Evolutionary conservation across 2,329 filamentous ascomycete genomes (phyloP).

Genomic region (Emmonsia crescens): DNA sequence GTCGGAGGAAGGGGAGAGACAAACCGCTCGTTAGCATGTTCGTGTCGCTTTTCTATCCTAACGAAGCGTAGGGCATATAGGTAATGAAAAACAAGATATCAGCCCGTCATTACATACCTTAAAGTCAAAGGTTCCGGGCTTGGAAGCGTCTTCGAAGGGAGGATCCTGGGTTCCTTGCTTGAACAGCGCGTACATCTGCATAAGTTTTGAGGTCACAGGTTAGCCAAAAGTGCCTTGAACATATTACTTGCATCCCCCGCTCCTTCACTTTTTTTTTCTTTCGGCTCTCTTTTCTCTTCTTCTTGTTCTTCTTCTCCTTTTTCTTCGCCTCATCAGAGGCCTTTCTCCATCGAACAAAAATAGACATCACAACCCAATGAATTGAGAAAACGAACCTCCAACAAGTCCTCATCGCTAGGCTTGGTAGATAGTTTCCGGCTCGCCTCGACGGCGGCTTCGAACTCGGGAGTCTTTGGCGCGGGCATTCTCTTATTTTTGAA

Average conservation of each 20-base stretch:
- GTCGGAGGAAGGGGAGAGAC: conserved; percentile 1
- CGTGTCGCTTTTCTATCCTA: conserved; percentile 5
- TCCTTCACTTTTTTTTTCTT: conserved; percentile 18
- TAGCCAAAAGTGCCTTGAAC: not conserved
- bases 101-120: conserved; percentile 23
- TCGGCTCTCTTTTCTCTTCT: conserved; percentile 1
- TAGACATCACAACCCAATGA: not conserved
- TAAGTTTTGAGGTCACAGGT: conserved; percentile 5
- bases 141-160: conserved; percentile 19
- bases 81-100: too few relatives aligned
- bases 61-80: not conserved
- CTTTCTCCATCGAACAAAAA: conserved; percentile 16
- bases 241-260: not conserved
- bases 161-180: conserved; percentile 27
- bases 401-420: conserved; percentile 26
- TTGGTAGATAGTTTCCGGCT: conserved; percentile 26
- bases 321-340: not conserved
- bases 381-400: conserved; percentile 17
- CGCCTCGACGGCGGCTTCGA: conserved; percentile 23
- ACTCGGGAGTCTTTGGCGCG: conserved; percentile 17
- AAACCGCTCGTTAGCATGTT: conserved; percentile 16
- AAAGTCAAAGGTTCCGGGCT: conserved; percentile 30
- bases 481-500: not conserved
- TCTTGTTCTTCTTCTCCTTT: not conserved
- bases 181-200: conserved; percentile 30